Conservation (phyloP, 305 asterid species). For the Withania somnifera region DNA sequence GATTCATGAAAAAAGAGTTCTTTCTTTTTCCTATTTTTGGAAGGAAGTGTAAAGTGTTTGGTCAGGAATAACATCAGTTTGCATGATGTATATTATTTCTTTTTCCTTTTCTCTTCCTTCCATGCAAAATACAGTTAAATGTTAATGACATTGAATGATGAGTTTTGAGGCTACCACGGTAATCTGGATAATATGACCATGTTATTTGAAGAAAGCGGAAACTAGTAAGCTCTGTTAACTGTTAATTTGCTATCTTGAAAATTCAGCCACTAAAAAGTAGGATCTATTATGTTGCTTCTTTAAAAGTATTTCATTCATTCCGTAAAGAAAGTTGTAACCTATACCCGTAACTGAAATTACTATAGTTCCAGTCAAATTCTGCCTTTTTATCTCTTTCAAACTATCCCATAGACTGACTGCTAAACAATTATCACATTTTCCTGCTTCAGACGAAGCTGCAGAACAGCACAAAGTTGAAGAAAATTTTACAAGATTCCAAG, state of each 20-base stretch:
- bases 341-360: neutral
- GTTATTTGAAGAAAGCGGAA: neutral
- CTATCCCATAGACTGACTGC: neutral
- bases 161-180: neutral
- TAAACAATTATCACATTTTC: neutral
- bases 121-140: neutral
- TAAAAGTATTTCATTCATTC: neutral
- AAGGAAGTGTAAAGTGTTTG: neutral
- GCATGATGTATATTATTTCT: neutral
- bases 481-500: conserved; percentile 39
- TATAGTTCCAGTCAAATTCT: neutral
- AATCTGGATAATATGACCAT: neutral
- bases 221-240: neutral
- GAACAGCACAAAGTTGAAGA: conserved; percentile 37
- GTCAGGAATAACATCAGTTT: neutral
- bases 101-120: neutral
- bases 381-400: neutral
- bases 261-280: neutral
- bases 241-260: neutral
- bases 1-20: neutral
- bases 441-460: conserved; percentile 30
- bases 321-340: neutral
- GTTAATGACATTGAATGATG: neutral
- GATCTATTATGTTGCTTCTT: neutral
- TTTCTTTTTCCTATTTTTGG: neutral